Evolutionary conservation across 352 stramenopile species (phyloP).

Genomic region (Peronospora destructor): DNA sequence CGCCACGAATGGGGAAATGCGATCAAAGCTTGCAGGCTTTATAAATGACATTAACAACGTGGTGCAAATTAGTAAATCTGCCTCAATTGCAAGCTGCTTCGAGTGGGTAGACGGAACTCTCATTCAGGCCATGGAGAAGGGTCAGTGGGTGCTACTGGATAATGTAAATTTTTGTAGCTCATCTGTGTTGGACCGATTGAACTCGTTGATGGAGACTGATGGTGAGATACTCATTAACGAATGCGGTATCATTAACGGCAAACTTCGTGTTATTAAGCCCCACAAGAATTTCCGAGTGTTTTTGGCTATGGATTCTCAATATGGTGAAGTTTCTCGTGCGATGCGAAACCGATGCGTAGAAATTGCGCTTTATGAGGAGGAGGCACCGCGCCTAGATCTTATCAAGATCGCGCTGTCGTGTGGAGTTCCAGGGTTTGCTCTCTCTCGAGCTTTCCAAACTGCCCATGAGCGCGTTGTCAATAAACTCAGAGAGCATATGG

Average conservation of each 20-base stretch:
- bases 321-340: slow-evolving; percentile 95
- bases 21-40: slow-evolving; percentile 15
- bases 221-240: slow-evolving; percentile 98
- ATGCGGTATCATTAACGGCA: slow-evolving; percentile 90
- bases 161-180: slow-evolving; percentile 99
- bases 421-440: slow-evolving; percentile 57
- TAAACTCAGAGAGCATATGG: slow-evolving; percentile 22
- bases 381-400: slow-evolving; percentile 56
- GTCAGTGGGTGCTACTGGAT: slow-evolving; percentile 98
- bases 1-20: slow-evolving; percentile 3
- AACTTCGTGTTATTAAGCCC: slow-evolving; percentile 90
- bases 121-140: slow-evolving; percentile 95
- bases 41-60: slow-evolving; percentile 32
- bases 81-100: slow-evolving; percentile 85
- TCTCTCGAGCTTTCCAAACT: slow-evolving; percentile 56
- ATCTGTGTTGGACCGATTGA: slow-evolving; percentile 99
- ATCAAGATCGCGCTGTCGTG: slow-evolving; percentile 50
- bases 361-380: slow-evolving; percentile 68
- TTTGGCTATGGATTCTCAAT: slow-evolving; percentile 95
- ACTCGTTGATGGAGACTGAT: slow-evolving; percentile 97
- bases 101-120: slow-evolving; percentile 98
- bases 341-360: slow-evolving; percentile 99
- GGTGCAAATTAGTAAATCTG: slow-evolving; percentile 52
- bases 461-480: slow-evolving; percentile 47
- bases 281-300: slow-evolving; percentile 99